These are phyloP conservation scores for Domatiomyces globalis DNA, from an alignment of 2,329 filamentous ascomycete species.

Conservation along the genomic window DNA sequence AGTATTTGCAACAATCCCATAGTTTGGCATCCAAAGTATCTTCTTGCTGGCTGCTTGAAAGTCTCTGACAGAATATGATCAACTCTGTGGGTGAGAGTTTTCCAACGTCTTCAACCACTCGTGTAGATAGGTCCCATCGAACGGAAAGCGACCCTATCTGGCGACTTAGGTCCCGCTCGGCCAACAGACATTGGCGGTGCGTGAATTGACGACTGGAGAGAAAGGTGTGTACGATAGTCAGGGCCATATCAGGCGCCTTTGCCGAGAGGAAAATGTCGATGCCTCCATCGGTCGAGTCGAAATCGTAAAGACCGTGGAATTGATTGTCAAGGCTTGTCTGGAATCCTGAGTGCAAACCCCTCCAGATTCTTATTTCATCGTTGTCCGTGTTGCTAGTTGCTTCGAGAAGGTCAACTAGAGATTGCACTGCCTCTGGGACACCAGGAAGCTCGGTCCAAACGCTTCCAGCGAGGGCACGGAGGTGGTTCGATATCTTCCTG, in stretches of 20 bases:
- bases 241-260: constrained; percentile 29
- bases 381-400: background rate
- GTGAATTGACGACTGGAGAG: constrained; percentile 20
- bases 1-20: constrained; percentile 22
- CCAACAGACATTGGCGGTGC: constrained; percentile 22
- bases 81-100: constrained; percentile 29
- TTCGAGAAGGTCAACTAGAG: background rate
- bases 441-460: background rate
- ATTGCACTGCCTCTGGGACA: background rate
- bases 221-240: constrained; percentile 34
- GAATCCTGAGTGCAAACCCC: background rate
- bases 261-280: constrained; percentile 32
- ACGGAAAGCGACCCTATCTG: constrained; percentile 24
- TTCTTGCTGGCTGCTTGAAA: constrained; percentile 21
- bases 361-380: background rate
- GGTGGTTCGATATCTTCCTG: background rate
- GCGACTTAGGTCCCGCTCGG: constrained; percentile 28
- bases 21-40: constrained; percentile 21
- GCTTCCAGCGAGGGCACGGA: background rate
- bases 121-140: constrained; percentile 22
- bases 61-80: constrained; percentile 27
- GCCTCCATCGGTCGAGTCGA: constrained; percentile 12
- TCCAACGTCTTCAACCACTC: constrained; percentile 30
- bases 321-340: constrained; percentile 22
- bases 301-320: constrained; percentile 30